A percentile compares a stretch with the other conserved stretches of the same genome.
Evolutionary conservation across 106 monocot species (phyloP).

Genomic region (Apostasia shenzhenica): DNA sequence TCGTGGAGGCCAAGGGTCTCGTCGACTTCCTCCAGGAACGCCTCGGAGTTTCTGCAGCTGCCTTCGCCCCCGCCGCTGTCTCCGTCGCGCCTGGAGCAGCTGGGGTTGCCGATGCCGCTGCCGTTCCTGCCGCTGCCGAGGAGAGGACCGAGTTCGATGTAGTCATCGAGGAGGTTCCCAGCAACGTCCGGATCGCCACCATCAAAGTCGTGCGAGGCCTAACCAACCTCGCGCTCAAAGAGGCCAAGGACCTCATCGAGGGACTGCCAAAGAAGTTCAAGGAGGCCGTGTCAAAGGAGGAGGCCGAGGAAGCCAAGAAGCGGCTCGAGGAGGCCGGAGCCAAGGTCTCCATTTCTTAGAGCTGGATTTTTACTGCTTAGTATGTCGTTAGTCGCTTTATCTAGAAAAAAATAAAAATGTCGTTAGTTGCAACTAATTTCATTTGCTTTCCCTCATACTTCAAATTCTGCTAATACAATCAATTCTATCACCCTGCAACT

Average conservation of each 20-base stretch:
- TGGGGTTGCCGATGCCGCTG: slow-evolving; percentile 31
- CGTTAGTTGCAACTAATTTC: no score
- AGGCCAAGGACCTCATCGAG: slow-evolving; percentile 96
- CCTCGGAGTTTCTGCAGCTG: slow-evolving; percentile 52
- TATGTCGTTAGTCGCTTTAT: no score
- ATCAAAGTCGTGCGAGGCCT: slow-evolving; percentile 89
- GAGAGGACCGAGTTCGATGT: slow-evolving; percentile 99
- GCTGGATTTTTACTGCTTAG: background rate
- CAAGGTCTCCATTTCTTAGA: slow-evolving; percentile 49
- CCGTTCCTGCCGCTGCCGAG: slow-evolving; percentile 34
- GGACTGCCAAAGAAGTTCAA: slow-evolving; percentile 94
- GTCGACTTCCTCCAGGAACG: slow-evolving; percentile 55
- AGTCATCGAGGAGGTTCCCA: slow-evolving; percentile 86
- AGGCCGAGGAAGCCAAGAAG: slow-evolving; percentile 89
- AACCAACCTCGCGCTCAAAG: slow-evolving; percentile 80
- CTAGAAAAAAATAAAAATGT: no score
- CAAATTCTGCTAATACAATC: no score
- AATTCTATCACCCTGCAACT: no score
- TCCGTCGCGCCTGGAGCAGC: slow-evolving; percentile 27
- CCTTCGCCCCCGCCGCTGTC: slow-evolving; percentile 43
- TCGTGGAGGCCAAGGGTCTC: slow-evolving; percentile 49
- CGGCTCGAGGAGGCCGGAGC: slow-evolving; percentile 92
- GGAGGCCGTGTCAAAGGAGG: slow-evolving; percentile 81
- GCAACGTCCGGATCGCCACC: slow-evolving; percentile 66
- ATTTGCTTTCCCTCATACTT: no score